Evolutionary conservation across 2,329 filamentous ascomycete genomes (phyloP).

Genomic region (Aspergillus clavatus): DNA sequence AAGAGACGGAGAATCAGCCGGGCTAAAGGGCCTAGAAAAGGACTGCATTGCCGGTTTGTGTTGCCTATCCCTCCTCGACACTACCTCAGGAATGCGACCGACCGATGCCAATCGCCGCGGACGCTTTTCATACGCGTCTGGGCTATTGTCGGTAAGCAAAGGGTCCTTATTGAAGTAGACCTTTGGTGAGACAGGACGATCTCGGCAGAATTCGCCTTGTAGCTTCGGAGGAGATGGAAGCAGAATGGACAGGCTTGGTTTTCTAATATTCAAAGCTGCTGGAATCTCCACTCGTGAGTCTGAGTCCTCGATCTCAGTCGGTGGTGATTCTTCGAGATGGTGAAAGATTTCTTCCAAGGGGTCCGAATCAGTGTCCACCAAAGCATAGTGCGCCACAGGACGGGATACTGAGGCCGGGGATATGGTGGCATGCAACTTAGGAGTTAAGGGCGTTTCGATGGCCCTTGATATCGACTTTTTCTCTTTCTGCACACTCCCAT

Average conservation of each 20-base stretch:
- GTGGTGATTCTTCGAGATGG: conserved; percentile 36
- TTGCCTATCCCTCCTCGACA: conserved; percentile 60
- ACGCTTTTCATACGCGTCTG: conserved; percentile 28
- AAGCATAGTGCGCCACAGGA: conserved; percentile 54
- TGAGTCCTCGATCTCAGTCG: conserved; percentile 31
- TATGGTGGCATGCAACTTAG: conserved; percentile 39
- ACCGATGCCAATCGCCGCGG: conserved; percentile 72
- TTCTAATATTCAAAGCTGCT: conserved; percentile 28
- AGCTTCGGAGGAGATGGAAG: conserved; percentile 41
- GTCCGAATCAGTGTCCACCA: conserved; percentile 47
- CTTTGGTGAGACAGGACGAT: conserved; percentile 32
- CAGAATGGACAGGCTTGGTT: conserved; percentile 35
- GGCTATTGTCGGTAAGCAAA: conserved; percentile 8
- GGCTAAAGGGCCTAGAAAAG: conserved; percentile 77
- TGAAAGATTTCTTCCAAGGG: conserved; percentile 38
- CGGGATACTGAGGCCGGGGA: conserved; percentile 36
- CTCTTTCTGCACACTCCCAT: conserved; percentile 23
- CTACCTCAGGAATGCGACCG: conserved; percentile 78
- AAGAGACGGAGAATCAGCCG: conserved; percentile 41
- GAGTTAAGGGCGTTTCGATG: conserved; percentile 16
- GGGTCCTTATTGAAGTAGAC: conserved; percentile 33
- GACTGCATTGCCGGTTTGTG: conserved; percentile 68
- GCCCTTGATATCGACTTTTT: conserved; percentile 8
- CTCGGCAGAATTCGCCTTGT: conserved; percentile 27
- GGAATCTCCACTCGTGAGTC: conserved; percentile 22